Base-by-base conservation (phyloP, 257 asterid species). In the Nemophila menziesii region DNA sequence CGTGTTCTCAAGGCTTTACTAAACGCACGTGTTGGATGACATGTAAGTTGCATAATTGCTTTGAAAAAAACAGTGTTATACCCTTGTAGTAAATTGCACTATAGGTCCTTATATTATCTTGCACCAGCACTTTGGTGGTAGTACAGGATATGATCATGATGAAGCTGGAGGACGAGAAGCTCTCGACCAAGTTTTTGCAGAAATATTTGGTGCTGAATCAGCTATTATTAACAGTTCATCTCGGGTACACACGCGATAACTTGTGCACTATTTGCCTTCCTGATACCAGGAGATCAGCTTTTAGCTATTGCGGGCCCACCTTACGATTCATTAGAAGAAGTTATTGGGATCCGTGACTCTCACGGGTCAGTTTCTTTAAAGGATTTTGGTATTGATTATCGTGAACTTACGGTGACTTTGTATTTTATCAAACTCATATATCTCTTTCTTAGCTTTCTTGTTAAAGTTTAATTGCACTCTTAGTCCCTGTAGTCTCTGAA, bases 81-180 rank as follows among this genome's bases (percentile, higher is more conserved):
- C n/a, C n/a, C n/a, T n/a, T n/a, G n/a, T n/a, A n/a, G n/a, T n/a
- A n/a, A n/a, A n/a, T n/a, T n/a, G n/a, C n/a, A n/a, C n/a, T n/a
- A n/a, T n/a, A n/a, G n/a, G n/a, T n/a, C n/a, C n/a, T n/a, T n/a
- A n/a, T n/a, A n/a, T n/a, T n/a, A n/a, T n/a, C n/a, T 43, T 71
- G 33, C 49, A 46, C 58, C 78, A 86, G 94, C 93, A 79, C 60
- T 86, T 86, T 52, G 72, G 93, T 29, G 94, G 97, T 48, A 82
- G 94, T 82, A 86, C 94, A 21, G 97, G 95, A 24, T 86, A 82
- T 61, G 97, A 94, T 43, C 94, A 82, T 54, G 97, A 82, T 46
- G 97, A 86, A 62, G 78, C 93, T 51, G 97, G 97, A 16, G 94
- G 97, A 1, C 84, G 97, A n/a, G 87, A 86, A 65, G 97, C 94